These are phyloP conservation scores for Rhodotorula sp. DNA, from an alignment of 1,284 basidiomycete species.

Conservation along the genomic window DNA sequence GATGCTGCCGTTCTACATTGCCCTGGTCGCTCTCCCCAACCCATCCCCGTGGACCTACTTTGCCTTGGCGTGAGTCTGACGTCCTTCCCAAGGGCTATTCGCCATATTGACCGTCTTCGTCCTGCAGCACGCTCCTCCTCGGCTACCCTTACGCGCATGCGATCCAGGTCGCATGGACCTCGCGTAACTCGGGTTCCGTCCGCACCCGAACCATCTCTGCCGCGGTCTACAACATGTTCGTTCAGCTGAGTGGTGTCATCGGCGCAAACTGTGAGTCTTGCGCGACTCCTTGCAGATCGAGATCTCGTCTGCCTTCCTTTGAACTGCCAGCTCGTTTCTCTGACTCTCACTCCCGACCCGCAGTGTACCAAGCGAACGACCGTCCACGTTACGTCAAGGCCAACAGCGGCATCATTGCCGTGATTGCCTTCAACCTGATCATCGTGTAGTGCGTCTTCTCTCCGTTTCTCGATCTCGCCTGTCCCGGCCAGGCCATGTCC, in stretches of 20 bases:
- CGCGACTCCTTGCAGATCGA: no score
- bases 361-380: conserved; percentile 31
- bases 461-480: no score
- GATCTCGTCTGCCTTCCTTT: not conserved
- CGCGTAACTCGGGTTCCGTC: conserved; percentile 32
- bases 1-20: conserved; percentile 24
- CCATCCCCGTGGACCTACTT: conserved; percentile 34
- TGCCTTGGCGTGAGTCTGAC: conserved; percentile 18
- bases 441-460: conserved; percentile 23
- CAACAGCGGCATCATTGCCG: conserved; percentile 33
- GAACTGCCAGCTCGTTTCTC: no score
- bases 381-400: conserved; percentile 25
- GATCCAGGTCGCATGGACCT: conserved; percentile 32
- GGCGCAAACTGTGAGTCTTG: conserved; percentile 23
- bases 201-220: conserved; percentile 39
- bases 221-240: conserved; percentile 27
- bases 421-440: conserved; percentile 35
- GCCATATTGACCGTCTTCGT: not conserved
- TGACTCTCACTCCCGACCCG: no score
- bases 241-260: conserved; percentile 19
- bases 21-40: conserved; percentile 19
- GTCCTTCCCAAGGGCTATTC: not conserved
- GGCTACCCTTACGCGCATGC: conserved; percentile 37
- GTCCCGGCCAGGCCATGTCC: no score
- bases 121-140: conserved; percentile 8